Conservation (phyloP, 2,329 filamentous ascomycete genomes). For the Metarhizium brunneum region DNA sequence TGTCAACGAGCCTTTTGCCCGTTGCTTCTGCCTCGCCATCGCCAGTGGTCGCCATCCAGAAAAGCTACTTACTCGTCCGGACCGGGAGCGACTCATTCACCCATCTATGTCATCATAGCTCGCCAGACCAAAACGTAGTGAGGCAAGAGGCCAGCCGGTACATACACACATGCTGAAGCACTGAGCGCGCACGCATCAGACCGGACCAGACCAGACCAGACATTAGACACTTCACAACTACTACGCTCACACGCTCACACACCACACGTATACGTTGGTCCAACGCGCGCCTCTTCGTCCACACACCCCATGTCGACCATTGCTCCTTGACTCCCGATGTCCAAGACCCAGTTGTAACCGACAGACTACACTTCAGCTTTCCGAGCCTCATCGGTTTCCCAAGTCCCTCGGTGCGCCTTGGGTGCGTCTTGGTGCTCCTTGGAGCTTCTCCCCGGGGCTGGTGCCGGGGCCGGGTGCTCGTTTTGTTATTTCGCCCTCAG, state of each 20-base stretch:
- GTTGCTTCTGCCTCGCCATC: neutral
- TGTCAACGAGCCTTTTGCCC: neutral
- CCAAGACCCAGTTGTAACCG: conserved; percentile 19
- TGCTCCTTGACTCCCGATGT: conserved; percentile 15
- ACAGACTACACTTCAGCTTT: conserved; percentile 16
- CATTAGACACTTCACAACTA: no score
- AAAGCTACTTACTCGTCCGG: neutral
- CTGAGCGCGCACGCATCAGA: neutral
- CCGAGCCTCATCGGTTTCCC: conserved; percentile 18
- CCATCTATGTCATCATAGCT: neutral
- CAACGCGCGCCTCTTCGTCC: conserved; percentile 17
- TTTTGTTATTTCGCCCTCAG: conserved; percentile 13
- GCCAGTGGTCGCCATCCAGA: neutral
- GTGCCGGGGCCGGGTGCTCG: conserved; percentile 2
- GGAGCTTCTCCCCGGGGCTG: neutral
- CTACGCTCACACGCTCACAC: neutral
- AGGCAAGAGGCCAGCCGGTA: neutral
- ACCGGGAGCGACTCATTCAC: neutral
- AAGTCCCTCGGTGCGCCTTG: no score
- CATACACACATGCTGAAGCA: neutral
- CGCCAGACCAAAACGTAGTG: neutral
- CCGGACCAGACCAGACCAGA: no score
- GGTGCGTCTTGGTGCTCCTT: neutral
- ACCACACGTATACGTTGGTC: neutral
- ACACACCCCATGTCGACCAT: conserved; percentile 12